Evolutionary conservation across 768 basidiomycete genomes (phyloP).

Genomic region (Suillus clintonianus): DNA sequence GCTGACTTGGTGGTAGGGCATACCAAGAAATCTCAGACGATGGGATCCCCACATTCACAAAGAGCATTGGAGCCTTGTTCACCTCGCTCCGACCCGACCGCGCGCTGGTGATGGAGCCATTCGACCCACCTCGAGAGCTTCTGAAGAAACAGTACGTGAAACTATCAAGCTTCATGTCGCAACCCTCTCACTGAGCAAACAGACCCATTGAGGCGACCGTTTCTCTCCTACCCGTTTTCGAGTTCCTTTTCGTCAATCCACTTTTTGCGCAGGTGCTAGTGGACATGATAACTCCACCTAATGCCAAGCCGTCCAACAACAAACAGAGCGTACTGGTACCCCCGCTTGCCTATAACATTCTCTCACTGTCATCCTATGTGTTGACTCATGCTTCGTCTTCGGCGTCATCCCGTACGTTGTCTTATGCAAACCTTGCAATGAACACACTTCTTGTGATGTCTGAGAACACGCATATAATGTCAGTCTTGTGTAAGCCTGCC

Average conservation of each 20-base stretch:
- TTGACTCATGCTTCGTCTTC: constrained; percentile 67
- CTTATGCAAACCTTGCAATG: constrained; percentile 62
- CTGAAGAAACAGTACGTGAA: constrained; percentile 57
- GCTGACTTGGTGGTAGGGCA: constrained; percentile 36
- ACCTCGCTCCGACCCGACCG: constrained; percentile 56
- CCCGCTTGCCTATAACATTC: constrained; percentile 46
- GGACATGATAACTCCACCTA: constrained; percentile 33
- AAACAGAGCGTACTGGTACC: constrained; percentile 20
- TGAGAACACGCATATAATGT: constrained; percentile 51
- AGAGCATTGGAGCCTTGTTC: constrained; percentile 54
- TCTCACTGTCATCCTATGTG: constrained; percentile 66
- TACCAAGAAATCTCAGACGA: constrained; percentile 62
- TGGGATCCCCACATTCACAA: constrained; percentile 47
- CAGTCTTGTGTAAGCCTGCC: constrained; percentile 42
- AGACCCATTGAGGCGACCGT: constrained; percentile 67
- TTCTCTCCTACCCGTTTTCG: constrained; percentile 59
- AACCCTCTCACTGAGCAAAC: constrained; percentile 6
- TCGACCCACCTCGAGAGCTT: constrained; percentile 50
- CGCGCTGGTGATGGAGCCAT: constrained; percentile 46
- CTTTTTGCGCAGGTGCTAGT: constrained; percentile 50
- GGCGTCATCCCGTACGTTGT: constrained; percentile 55
- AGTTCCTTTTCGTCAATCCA: constrained; percentile 55
- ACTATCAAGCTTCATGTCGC: background rate
- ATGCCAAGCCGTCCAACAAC: constrained; percentile 15
- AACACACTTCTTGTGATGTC: constrained; percentile 52